A percentile compares a stretch with the other conserved stretches of the same genome.
Evolutionary conservation across 2,329 filamentous ascomycete genomes (phyloP).

Genomic region (Parascedosporium putredinis): DNA sequence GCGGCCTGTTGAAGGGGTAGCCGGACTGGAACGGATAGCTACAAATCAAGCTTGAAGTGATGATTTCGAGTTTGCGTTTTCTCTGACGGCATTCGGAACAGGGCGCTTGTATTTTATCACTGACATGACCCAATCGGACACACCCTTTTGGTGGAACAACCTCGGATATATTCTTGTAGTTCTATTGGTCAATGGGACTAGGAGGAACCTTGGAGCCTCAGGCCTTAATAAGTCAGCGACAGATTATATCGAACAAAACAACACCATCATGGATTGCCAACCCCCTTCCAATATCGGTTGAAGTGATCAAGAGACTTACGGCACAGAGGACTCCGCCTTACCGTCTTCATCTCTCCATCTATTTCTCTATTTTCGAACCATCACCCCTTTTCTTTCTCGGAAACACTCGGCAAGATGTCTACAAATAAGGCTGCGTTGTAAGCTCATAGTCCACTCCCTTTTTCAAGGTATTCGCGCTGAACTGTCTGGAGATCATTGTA

Average conservation of each 20-base stretch:
- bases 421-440: conserved; percentile 40
- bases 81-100: no score
- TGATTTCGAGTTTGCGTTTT: no score
- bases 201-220: background rate
- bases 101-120: no score
- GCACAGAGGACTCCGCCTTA: no score
- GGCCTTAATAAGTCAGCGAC: background rate
- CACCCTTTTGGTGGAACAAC: background rate
- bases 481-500: conserved; percentile 57
- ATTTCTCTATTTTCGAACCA: background rate
- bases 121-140: background rate
- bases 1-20: no score
- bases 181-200: conserved; percentile 4
- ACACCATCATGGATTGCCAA: background rate
- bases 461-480: background rate
- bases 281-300: background rate
- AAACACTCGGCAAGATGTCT: no score
- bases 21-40: no score
- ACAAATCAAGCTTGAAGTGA: no score
- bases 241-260: background rate
- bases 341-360: background rate
- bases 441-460: background rate
- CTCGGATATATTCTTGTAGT: background rate
- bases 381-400: no score
- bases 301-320: no score